Conservation (phyloP, 495 filamentous ascomycete genomes). For the Talaromyces proteolyticus region DNA sequence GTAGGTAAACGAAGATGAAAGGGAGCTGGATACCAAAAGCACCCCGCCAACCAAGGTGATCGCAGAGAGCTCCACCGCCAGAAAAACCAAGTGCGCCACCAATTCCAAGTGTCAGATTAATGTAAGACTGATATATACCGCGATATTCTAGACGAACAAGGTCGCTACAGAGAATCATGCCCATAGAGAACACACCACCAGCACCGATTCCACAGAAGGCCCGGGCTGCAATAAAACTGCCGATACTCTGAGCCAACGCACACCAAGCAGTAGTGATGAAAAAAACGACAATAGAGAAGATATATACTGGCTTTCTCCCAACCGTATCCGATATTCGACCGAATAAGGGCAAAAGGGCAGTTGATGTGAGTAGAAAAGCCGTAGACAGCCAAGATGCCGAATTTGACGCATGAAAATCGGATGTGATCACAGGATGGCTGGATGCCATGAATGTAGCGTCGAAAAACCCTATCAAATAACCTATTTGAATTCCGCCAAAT, state of each 20-base stretch:
- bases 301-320: constrained; percentile 63
- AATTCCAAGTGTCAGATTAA: constrained; percentile 63
- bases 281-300: constrained; percentile 59
- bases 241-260: constrained; percentile 62
- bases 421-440: constrained; percentile 75
- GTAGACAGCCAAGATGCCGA: constrained; percentile 77
- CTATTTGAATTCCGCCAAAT: constrained; percentile 40
- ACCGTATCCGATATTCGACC: constrained; percentile 68
- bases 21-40: constrained; percentile 66
- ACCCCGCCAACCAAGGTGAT: constrained; percentile 69
- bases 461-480: constrained; percentile 54
- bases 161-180: constrained; percentile 68
- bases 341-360: constrained; percentile 66
- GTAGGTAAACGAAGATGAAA: constrained; percentile 52
- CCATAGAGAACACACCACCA: constrained; percentile 67
- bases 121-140: constrained; percentile 68
- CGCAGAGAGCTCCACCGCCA: constrained; percentile 67
- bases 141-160: constrained; percentile 70
- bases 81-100: constrained; percentile 63
- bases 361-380: constrained; percentile 70
- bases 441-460: constrained; percentile 79
- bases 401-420: constrained; percentile 69
- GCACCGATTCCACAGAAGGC: constrained; percentile 71
- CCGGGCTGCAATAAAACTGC: constrained; percentile 65
- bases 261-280: constrained; percentile 66